Evolutionary conservation across 176 grass and related monocot genomes (phyloP).

Genomic region (Musa acuminata): DNA sequence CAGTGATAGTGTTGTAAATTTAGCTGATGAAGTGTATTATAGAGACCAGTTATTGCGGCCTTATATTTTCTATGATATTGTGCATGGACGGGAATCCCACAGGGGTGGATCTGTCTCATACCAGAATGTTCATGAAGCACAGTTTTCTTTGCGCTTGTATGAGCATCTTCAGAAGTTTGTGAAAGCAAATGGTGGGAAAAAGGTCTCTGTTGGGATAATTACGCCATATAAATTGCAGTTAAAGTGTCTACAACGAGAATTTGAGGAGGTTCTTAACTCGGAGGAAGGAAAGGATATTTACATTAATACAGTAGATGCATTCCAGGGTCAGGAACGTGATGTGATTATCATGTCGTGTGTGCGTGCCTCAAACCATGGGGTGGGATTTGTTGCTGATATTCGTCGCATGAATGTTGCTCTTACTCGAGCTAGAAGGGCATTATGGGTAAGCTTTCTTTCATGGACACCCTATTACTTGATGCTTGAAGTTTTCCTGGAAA

Average conservation of each 20-base stretch:
- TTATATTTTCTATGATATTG: slow-evolving; percentile 88
- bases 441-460: slow-evolving; percentile 50
- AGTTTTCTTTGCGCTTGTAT: slow-evolving; percentile 62
- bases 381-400: slow-evolving; percentile 98
- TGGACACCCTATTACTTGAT: background rate
- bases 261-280: slow-evolving; percentile 65
- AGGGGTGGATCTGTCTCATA: slow-evolving; percentile 86
- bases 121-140: slow-evolving; percentile 96
- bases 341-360: slow-evolving; percentile 99
- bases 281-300: slow-evolving; percentile 99
- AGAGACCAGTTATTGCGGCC: slow-evolving; percentile 62
- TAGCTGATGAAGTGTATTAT: slow-evolving; percentile 76
- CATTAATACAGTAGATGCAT: slow-evolving; percentile 99
- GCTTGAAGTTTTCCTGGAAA: background rate
- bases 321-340: slow-evolving; percentile 98
- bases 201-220: slow-evolving; percentile 93
- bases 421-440: slow-evolving; percentile 85
- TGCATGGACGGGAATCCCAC: slow-evolving; percentile 88
- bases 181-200: slow-evolving; percentile 79
- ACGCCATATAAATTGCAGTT: slow-evolving; percentile 97
- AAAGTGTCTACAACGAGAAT: slow-evolving; percentile 94
- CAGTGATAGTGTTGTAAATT: slow-evolving; percentile 69
- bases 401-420: slow-evolving; percentile 99
- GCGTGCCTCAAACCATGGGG: slow-evolving; percentile 91
- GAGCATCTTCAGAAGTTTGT: slow-evolving; percentile 82